Base-by-base conservation (phyloP, 345 rosid genomes). In the Populus alba region DNA sequence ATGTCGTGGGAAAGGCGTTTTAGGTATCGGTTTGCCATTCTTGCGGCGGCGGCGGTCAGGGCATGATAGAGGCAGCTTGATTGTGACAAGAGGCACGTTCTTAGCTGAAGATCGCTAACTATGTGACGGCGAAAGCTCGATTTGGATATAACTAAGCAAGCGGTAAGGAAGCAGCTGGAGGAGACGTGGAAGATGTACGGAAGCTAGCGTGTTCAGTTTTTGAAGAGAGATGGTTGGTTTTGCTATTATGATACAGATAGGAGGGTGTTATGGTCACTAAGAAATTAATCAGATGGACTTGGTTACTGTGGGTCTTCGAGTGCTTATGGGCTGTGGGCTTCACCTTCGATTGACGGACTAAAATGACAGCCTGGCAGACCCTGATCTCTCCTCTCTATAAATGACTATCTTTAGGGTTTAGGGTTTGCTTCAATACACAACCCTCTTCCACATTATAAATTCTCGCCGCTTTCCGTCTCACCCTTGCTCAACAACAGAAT, bases 21-120 rank as follows among this genome's bases (percentile, higher is more conserved):
- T 20, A 70, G 43, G 22, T 71, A 55, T 61, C 77, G 81, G 61
- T 75, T 66, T n/a, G 72, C 79, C 81, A 77, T 83, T 68, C 35
- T 23, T 23, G 23, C 29, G 41, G 16, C 20, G 27, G 45, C 11
- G 23, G 45, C 11, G 31, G 15, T 22, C 27, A 41, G 31, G 49
- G 43, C 71, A 68, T 59, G 29, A 59, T 59, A 11, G 1, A 23
- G 63, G 53, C 45, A n/a, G 72, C 45, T n/a, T 69, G n/a, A 13
- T 0, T 3, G 53, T 6, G 31, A 69, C 18, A 8, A 15, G 72
- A 20, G 2, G 55, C 29, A 11, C 17, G 72, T 22, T 23, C n/a
- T 12, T 10, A 23, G 3, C 6, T 33, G 71, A 47, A 4, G 47
- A 68, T 35, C 11, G 29, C 47, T 43, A 20, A 37, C 23, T 41